These are phyloP conservation scores for Quercus rubra DNA, from an alignment of 306 rosid genomes.

Conservation along the genomic window DNA sequence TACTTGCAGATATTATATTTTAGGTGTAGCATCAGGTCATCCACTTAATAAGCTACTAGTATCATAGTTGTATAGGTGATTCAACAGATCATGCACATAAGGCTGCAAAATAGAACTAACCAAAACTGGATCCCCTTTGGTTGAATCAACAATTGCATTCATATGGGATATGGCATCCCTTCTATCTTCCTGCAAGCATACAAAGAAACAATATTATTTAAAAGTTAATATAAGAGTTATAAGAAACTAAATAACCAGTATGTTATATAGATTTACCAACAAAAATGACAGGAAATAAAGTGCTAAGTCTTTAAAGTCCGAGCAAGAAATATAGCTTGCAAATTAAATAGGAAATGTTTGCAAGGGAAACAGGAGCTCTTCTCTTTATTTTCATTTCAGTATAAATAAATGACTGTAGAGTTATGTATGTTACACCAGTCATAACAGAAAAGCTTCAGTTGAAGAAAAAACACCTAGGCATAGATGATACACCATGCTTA, in stretches of 20 bases:
- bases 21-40: not conserved
- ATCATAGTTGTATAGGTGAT: not conserved
- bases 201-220: conserved; percentile 14
- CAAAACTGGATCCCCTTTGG: conserved; percentile 58
- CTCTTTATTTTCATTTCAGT: not conserved
- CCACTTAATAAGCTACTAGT: not conserved
- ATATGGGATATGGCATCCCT: conserved; percentile 53
- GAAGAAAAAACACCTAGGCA: not conserved
- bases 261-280: not conserved
- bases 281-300: not conserved
- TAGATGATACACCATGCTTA: conserved; percentile 28
- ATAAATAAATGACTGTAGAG: not conserved
- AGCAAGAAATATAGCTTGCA: not conserved
- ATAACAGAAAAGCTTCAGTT: conserved; percentile 5
- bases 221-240: conserved; percentile 1
- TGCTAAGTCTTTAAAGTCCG: not conserved
- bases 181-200: conserved; percentile 64
- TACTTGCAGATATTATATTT: conserved; percentile 10
- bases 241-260: not conserved
- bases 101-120: conserved; percentile 43
- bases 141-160: conserved; percentile 51
- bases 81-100: not conserved
- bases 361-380: not conserved
- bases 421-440: not conserved
- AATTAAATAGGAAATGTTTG: not conserved